Evolutionary conservation across 2,329 filamentous ascomycete species (phyloP).

Genomic region (Penicillium hesseltinei): DNA sequence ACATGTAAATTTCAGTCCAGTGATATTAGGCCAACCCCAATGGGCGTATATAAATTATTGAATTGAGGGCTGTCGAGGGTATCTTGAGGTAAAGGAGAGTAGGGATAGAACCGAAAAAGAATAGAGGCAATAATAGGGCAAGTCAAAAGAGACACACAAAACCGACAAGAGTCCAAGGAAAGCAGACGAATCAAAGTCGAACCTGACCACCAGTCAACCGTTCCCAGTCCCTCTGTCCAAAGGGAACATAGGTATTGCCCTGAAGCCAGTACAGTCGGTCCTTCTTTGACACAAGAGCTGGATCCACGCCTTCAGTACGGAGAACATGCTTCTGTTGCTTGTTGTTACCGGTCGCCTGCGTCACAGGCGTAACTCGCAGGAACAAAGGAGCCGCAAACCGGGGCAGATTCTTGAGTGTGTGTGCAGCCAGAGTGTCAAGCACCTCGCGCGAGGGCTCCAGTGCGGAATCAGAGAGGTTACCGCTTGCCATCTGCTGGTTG

Average conservation of each 20-base stretch:
- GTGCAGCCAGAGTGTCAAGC: conserved; percentile 60
- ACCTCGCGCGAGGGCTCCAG: conserved; percentile 39
- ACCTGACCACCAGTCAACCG: conserved; percentile 65
- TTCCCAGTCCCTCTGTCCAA: conserved; percentile 67
- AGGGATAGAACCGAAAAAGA: background rate
- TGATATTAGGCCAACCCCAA: background rate
- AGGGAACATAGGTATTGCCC: conserved; percentile 65
- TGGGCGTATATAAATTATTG: background rate
- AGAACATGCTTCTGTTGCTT: conserved; percentile 82
- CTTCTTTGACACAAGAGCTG: conserved; percentile 38
- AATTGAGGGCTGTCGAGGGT: background rate
- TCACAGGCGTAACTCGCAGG: conserved; percentile 62
- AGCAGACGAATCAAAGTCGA: conserved; percentile 56
- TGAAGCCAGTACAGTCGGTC: conserved; percentile 66
- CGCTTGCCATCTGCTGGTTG: conserved; percentile 40
- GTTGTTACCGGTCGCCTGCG: conserved; percentile 75
- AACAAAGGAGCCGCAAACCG: conserved; percentile 77
- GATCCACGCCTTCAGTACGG: conserved; percentile 71
- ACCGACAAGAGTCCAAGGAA: background rate
- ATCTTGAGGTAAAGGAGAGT: background rate
- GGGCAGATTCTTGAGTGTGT: conserved; percentile 61
- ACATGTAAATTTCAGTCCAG: background rate
- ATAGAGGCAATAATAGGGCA: background rate
- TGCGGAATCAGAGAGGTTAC: conserved; percentile 18
- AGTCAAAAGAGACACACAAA: background rate